Evolutionary conservation across 176 grass and related monocot species (phyloP).

Genomic region (Carex scoparia): DNA sequence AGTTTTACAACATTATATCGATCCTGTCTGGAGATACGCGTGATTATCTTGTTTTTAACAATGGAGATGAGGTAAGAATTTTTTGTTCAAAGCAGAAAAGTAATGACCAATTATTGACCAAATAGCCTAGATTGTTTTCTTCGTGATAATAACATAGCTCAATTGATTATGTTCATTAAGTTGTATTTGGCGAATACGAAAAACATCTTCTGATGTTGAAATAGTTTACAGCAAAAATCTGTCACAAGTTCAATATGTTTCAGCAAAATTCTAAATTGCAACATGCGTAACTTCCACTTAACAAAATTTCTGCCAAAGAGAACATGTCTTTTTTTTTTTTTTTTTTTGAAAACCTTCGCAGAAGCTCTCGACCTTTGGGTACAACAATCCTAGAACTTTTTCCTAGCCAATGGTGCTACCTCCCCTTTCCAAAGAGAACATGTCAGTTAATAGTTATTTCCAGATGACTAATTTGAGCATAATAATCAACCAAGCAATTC

Average conservation of each 20-base stretch:
- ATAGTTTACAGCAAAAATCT: not conserved
- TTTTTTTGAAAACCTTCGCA: too few species aligned
- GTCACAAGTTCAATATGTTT: not conserved
- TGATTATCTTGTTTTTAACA: constrained; percentile 14
- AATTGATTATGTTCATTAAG: not conserved
- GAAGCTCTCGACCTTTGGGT: too few species aligned
- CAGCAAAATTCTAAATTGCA: not conserved
- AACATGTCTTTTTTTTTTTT: not conserved
- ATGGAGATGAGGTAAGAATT: constrained; percentile 15
- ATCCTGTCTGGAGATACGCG: not conserved
- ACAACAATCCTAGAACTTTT: too few species aligned
- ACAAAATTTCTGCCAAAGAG: not conserved
- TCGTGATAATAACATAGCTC: not conserved
- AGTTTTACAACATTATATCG: constrained; percentile 13
- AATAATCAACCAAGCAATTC: not conserved
- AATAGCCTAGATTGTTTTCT: not conserved
- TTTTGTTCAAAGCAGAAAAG: not conserved
- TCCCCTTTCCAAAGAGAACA: too few species aligned
- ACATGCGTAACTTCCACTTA: not conserved
- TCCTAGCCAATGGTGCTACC: too few species aligned
- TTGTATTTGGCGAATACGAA: not conserved
- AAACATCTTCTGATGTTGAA: not conserved
- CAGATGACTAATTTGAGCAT: not conserved
- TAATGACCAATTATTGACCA: not conserved
- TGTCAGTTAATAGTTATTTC: not conserved